Percentiles rank a stretch among this genome's conserved stretches.
Conservation (phyloP, 2,329 filamentous ascomycete genomes). For the Fusarium tanahbumbuense region DNA sequence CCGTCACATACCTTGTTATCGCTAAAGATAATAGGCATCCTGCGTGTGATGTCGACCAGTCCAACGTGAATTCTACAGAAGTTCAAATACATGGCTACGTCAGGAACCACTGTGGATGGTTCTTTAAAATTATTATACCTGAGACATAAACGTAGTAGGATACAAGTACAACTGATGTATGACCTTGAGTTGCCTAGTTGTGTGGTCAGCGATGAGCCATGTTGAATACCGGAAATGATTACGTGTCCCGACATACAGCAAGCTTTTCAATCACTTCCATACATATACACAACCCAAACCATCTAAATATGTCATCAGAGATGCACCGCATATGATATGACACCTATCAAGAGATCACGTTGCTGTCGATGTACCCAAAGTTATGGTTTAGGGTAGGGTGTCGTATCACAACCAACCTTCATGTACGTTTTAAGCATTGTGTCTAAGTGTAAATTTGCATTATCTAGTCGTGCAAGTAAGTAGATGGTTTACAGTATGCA, state of each 20-base stretch:
- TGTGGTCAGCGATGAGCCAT: not conserved
- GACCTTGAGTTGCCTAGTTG: not conserved
- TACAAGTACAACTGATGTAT: not conserved
- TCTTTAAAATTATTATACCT: accelerated
- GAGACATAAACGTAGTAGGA: accelerated
- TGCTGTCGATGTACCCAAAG: not conserved
- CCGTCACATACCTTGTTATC: not conserved
- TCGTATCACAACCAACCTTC: not conserved
- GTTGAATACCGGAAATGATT: not conserved
- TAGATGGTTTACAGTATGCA: not conserved
- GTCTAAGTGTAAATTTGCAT: not conserved
- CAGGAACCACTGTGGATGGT: not conserved
- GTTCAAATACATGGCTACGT: not conserved
- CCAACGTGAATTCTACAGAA: not conserved
- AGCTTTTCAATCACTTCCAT: not conserved
- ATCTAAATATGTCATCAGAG: not conserved
- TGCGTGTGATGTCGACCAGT: not conserved
- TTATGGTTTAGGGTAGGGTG: slow-evolving; percentile 12
- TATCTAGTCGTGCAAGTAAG: too few species aligned
- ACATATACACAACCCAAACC: not conserved
- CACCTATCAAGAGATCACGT: too few species aligned
- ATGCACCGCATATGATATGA: not conserved
- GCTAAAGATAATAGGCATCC: not conserved
- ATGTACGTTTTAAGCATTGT: not conserved
- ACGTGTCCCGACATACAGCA: not conserved